These are phyloP conservation scores for Malus orientalis DNA, from an alignment of 306 rosid species.

Conservation along the genomic window DNA sequence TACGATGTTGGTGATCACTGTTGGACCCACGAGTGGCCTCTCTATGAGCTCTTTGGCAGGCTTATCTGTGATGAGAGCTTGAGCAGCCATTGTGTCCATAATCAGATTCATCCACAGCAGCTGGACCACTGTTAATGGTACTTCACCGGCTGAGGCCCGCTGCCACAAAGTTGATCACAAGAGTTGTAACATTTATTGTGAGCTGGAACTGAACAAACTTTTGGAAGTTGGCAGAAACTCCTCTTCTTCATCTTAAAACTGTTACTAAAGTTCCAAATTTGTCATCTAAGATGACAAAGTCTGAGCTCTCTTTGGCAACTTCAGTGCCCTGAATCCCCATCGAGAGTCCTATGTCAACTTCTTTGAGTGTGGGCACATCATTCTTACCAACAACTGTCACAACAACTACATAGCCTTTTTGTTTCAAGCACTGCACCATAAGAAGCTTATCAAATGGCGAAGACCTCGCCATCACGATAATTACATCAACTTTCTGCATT, in stretches of 20 bases:
- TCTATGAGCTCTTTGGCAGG: slow-evolving; percentile 22
- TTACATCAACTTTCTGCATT: slow-evolving; percentile 19
- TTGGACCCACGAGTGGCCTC: slow-evolving; percentile 3
- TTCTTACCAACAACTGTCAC: slow-evolving; percentile 27
- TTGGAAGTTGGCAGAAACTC: slow-evolving; percentile 25
- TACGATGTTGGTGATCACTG: slow-evolving; percentile 25
- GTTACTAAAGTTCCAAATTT: slow-evolving; percentile 22
- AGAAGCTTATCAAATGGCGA: slow-evolving; percentile 27
- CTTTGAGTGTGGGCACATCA: slow-evolving; percentile 24
- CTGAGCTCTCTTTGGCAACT: slow-evolving; percentile 22
- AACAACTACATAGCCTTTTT: slow-evolving; percentile 32
- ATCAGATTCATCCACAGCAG: slow-evolving; percentile 28
- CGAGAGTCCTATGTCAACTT: slow-evolving; percentile 30
- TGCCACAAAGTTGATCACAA: slow-evolving; percentile 23
- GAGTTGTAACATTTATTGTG: slow-evolving; percentile 16
- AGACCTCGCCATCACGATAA: slow-evolving; percentile 35
- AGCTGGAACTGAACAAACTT: slow-evolving; percentile 34
- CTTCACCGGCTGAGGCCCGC: slow-evolving; percentile 14
- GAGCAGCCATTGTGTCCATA: slow-evolving; percentile 23
- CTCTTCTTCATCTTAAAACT: slow-evolving; percentile 28
- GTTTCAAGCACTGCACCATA: slow-evolving; percentile 31
- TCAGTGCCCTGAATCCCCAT: slow-evolving; percentile 32
- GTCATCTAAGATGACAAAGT: slow-evolving; percentile 23
- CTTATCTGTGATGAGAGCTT: slow-evolving; percentile 24
- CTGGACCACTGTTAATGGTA: slow-evolving; percentile 16